A percentile compares a stretch with the other conserved stretches of the same genome.
phyloP scores from a whole-genome alignment of 306 rosid species.

The Inga oerstediana region DNA sequence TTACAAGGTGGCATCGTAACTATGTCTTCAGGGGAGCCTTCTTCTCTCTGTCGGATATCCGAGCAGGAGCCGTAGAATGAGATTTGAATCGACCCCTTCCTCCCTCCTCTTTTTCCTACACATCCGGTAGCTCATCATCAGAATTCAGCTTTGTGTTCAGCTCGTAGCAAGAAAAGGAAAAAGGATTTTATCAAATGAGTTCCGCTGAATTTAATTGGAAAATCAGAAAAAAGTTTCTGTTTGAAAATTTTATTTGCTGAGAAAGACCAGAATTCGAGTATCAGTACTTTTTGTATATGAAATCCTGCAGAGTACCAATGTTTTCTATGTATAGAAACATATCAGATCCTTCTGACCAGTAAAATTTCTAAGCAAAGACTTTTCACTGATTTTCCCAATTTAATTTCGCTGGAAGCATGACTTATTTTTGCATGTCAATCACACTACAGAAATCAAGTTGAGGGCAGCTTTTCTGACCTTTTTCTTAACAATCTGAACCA shows the following conservation, averaged over 20 bases:
- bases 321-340: no score
- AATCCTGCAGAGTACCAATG: no score
- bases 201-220: not conserved
- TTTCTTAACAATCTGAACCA: constrained; percentile 98
- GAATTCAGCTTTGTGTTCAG: constrained; percentile 3
- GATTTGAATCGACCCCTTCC: constrained; percentile 98
- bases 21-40: constrained; percentile 88
- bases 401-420: not conserved
- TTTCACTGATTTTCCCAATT: no score
- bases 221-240: no score
- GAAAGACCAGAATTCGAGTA: no score
- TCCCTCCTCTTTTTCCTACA: constrained; percentile 86
- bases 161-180: not conserved
- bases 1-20: constrained; percentile 14
- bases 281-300: no score
- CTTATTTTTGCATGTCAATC: not conserved
- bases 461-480: constrained; percentile 56
- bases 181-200: not conserved
- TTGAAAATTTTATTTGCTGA: no score
- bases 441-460: not conserved
- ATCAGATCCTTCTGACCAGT: no score
- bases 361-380: no score
- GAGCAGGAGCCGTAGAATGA: constrained; percentile 87
- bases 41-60: constrained; percentile 96
- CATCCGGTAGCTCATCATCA: constrained; percentile 25